phyloP scores from a whole-genome alignment of 768 basidiomycete genomes.

The Gloeopeniophorella convolvens region DNA sequence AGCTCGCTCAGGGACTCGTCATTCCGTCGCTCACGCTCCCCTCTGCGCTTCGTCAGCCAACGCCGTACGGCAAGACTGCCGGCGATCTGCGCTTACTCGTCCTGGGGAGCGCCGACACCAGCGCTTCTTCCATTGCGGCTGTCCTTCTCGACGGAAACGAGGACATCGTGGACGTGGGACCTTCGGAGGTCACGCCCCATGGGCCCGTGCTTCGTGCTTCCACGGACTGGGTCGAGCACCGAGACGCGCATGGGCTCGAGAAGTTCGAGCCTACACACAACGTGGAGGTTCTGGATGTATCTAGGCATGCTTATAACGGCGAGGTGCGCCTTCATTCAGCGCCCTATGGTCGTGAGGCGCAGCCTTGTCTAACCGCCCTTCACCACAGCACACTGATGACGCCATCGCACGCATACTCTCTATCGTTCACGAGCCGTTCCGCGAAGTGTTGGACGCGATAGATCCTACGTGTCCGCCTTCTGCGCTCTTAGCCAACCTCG shows the following conservation, averaged over 20 bases:
- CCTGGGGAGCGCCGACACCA: constrained; percentile 39
- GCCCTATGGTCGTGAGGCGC: neutral
- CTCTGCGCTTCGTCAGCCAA: constrained; percentile 52
- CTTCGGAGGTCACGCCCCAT: constrained; percentile 45
- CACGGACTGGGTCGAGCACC: constrained; percentile 67
- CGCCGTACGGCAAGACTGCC: constrained; percentile 60
- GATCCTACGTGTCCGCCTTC: constrained; percentile 49
- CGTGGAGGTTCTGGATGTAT: constrained; percentile 51
- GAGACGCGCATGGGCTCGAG: constrained; percentile 58
- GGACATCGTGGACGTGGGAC: constrained; percentile 56
- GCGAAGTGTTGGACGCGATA: constrained; percentile 44
- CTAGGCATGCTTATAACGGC: constrained; percentile 36
- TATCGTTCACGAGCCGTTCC: constrained; percentile 52
- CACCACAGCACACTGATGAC: constrained; percentile 15
- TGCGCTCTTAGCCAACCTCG: constrained; percentile 41
- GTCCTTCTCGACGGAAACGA: constrained; percentile 59
- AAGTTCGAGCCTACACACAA: constrained; percentile 60
- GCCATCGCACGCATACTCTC: constrained; percentile 30
- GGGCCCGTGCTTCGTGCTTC: constrained; percentile 46
- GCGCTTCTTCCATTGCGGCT: constrained; percentile 40
- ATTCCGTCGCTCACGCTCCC: constrained; percentile 67
- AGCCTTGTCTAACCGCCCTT: neutral
- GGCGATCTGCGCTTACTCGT: constrained; percentile 56
- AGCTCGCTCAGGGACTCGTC: constrained; percentile 47
- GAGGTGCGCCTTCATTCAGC: constrained; percentile 36